Percentiles rank a stretch among this genome's conserved stretches.
Conservation (phyloP, 148 eudicot genomes). For the Silene uniflora region DNA sequence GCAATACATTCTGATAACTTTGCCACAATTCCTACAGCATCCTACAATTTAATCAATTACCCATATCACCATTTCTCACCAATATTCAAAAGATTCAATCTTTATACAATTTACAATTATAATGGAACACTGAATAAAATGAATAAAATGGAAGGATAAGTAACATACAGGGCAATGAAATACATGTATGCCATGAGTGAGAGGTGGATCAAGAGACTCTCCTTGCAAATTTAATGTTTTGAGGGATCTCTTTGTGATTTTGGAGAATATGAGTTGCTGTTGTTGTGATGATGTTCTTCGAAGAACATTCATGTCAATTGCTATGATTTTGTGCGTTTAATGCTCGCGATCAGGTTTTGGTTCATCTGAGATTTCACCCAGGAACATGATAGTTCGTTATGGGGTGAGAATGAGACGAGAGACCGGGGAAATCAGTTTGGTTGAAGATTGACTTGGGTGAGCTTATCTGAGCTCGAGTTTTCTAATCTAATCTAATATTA, state of each 20-base stretch:
- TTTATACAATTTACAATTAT: neutral
- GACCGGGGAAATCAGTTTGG: no score
- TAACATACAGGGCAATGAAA: slow-evolving; percentile 82
- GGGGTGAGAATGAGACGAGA: neutral
- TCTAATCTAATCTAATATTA: no score
- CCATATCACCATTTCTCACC: slow-evolving; percentile 8
- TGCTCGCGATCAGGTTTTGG: no score
- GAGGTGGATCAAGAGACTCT: slow-evolving; percentile 36
- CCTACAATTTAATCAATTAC: slow-evolving; percentile 37
- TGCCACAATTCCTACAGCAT: slow-evolving; percentile 81
- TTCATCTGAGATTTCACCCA: no score
- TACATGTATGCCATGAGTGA: slow-evolving; percentile 65
- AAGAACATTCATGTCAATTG: slow-evolving; percentile 42
- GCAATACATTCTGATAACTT: slow-evolving; percentile 82
- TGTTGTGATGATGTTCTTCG: slow-evolving; percentile 33
- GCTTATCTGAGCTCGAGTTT: no score
- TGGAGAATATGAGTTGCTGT: slow-evolving; percentile 21
- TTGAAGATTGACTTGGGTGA: no score
- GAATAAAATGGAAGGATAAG: neutral
- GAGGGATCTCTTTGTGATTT: slow-evolving; percentile 42
- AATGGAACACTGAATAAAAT: neutral
- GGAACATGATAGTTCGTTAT: no score
- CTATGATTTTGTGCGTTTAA: neutral
- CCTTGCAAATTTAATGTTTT: slow-evolving; percentile 35
- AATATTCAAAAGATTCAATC: slow-evolving; percentile 19